Evolutionary conservation across 148 eudicot species (phyloP).

Genomic region (Vaccinium macrocarpon): DNA sequence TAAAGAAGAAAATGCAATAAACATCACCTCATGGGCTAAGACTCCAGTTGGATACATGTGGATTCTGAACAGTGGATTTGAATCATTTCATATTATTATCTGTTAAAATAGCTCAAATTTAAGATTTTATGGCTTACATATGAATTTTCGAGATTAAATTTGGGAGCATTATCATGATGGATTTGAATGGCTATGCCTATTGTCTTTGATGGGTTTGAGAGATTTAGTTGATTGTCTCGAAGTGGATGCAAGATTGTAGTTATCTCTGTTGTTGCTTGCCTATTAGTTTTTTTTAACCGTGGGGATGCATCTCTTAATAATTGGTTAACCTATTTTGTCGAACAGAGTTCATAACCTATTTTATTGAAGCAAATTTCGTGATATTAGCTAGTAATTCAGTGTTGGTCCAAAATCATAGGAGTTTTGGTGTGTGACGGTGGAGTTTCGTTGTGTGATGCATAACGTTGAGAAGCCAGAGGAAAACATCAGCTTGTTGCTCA

Average conservation of each 20-base stretch:
- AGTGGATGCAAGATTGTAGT: neutral
- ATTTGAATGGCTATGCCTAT: neutral
- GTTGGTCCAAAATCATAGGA: neutral
- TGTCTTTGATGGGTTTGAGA: neutral
- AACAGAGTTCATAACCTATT: neutral
- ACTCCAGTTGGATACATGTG: neutral
- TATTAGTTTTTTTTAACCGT: neutral
- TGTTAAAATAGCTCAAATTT: neutral
- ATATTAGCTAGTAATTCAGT: neutral
- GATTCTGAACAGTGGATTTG: neutral
- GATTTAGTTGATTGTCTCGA: neutral
- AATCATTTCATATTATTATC: neutral
- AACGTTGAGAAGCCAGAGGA: neutral
- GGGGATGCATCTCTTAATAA: neutral
- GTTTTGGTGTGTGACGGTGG: neutral
- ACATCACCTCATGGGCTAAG: neutral
- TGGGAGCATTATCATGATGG: neutral
- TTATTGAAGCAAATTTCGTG: neutral
- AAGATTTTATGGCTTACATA: neutral
- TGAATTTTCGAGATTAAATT: neutral
- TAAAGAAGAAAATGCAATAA: neutral
- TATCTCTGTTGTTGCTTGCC: neutral
- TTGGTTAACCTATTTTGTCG: neutral
- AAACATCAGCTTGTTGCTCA: neutral
- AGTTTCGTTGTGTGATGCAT: neutral